Percentiles rank a stretch among this genome's conserved stretches.
Evolutionary conservation across 2,329 filamentous ascomycete species (phyloP).

Genomic region (Elsinoe australis): DNA sequence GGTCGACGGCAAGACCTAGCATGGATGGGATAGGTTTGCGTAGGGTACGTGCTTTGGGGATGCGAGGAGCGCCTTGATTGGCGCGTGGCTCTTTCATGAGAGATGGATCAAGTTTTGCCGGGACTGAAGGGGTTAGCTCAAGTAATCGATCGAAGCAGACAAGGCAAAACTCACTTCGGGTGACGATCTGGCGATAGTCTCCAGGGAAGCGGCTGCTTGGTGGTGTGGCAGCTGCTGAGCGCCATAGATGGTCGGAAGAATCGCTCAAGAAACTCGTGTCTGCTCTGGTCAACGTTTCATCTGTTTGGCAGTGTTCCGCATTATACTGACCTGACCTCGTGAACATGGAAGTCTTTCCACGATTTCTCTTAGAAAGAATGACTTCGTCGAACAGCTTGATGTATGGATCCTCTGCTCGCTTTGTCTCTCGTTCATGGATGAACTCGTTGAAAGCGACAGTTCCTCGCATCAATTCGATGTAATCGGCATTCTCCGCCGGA

Average conservation of each 20-base stretch:
- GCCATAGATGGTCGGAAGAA: constrained; percentile 71
- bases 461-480: constrained; percentile 55
- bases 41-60: constrained; percentile 42
- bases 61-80: constrained; percentile 75
- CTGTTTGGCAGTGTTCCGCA: background rate
- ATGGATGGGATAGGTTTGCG: constrained; percentile 43
- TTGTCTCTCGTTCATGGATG: constrained; percentile 70
- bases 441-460: constrained; percentile 71
- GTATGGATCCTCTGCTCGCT: constrained; percentile 52
- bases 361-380: constrained; percentile 67
- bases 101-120: constrained; percentile 72
- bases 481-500: constrained; percentile 56
- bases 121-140: constrained; percentile 48
- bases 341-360: constrained; percentile 58
- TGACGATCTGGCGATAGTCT: constrained; percentile 47
- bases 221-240: constrained; percentile 53
- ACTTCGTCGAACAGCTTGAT: constrained; percentile 79
- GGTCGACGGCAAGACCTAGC: constrained; percentile 24
- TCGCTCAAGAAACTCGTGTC: constrained; percentile 60
- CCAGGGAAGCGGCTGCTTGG: constrained; percentile 48
- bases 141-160: constrained; percentile 42
- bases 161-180: constrained; percentile 47
- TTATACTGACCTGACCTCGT: constrained; percentile 46
- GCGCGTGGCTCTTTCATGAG: constrained; percentile 88
- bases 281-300: constrained; percentile 16